These are phyloP conservation scores for Massarina eburnea DNA, from an alignment of 2,329 filamentous ascomycete species.

Conservation along the genomic window DNA sequence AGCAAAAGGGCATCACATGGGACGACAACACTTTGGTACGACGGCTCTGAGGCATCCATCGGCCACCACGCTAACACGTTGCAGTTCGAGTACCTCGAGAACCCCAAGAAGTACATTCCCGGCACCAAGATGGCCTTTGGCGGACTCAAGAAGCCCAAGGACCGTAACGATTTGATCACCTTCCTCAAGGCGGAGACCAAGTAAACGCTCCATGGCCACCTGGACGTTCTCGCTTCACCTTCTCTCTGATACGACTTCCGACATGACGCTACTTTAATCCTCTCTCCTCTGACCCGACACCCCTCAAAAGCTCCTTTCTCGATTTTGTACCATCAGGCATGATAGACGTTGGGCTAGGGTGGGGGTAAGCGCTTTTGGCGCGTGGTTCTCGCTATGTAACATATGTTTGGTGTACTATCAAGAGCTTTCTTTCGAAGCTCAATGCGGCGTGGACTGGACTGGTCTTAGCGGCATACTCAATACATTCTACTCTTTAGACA, in stretches of 20 bases:
- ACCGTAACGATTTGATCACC: slow-evolving; percentile 97
- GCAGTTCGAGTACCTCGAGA: slow-evolving; percentile 97
- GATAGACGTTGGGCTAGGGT: slow-evolving; percentile 45
- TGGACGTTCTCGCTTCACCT: slow-evolving; percentile 13
- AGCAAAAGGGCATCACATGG: slow-evolving; percentile 92
- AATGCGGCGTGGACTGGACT: slow-evolving; percentile 39
- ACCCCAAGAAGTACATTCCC: slow-evolving; percentile 99
- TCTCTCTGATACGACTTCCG: slow-evolving; percentile 6
- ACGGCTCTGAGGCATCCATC: neutral
- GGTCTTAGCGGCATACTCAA: slow-evolving; percentile 38
- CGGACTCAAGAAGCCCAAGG: slow-evolving; percentile 99
- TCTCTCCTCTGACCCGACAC: slow-evolving; percentile 13
- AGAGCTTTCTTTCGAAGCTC: slow-evolving; percentile 33
- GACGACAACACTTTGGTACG: slow-evolving; percentile 79
- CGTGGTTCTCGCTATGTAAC: slow-evolving; percentile 34
- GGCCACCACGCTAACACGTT: slow-evolving; percentile 13
- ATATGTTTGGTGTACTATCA: slow-evolving; percentile 39
- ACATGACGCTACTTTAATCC: slow-evolving; percentile 31
- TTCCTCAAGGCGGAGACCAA: slow-evolving; percentile 70
- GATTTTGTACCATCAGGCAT: slow-evolving; percentile 41
- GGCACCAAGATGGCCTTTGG: slow-evolving; percentile 99
- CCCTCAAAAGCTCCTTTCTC: slow-evolving; percentile 19
- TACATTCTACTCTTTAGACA: slow-evolving; percentile 41
- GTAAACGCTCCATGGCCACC: slow-evolving; percentile 54
- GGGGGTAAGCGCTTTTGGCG: slow-evolving; percentile 21